phyloP scores from a whole-genome alignment of 2,329 filamentous ascomycete species.

The Colletotrichum scovillei region DNA sequence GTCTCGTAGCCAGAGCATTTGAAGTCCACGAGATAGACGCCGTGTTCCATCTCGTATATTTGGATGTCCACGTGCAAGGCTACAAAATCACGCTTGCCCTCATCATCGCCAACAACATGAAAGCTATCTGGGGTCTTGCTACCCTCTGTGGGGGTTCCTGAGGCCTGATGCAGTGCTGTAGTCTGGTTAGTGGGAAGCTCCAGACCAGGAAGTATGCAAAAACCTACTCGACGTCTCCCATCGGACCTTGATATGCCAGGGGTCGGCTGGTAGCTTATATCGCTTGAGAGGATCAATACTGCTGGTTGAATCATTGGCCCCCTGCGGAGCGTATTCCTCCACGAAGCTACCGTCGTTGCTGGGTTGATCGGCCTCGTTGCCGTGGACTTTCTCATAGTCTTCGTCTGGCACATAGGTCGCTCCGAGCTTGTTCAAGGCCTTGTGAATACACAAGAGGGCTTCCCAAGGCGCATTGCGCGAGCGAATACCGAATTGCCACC shows the following conservation, averaged over 20 bases:
- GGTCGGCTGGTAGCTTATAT: conserved; percentile 90
- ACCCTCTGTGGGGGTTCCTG: conserved; percentile 32
- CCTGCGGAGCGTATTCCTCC: conserved; percentile 50
- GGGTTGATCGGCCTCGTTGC: conserved; percentile 53
- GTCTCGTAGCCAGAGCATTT: conserved; percentile 98
- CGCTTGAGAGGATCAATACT: conserved; percentile 67
- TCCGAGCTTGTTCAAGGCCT: conserved; percentile 86
- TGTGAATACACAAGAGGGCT: conserved; percentile 94
- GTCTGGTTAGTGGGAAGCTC: conserved; percentile 6
- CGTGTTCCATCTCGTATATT: conserved; percentile 91
- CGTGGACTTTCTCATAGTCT: conserved; percentile 62
- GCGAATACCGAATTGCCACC: conserved; percentile 98
- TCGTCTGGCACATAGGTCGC: conserved; percentile 86
- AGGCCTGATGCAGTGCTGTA: conserved; percentile 54
- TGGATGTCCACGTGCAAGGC: conserved; percentile 97
- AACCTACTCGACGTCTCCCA: conserved; percentile 86
- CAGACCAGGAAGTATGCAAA: conserved; percentile 50
- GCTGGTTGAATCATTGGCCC: conserved; percentile 49
- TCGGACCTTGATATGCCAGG: conserved; percentile 93
- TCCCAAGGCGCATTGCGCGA: conserved; percentile 95
- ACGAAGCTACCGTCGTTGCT: conserved; percentile 55
- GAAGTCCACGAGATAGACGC: conserved; percentile 97
- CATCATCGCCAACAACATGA: conserved; percentile 53
- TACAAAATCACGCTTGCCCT: conserved; percentile 72
- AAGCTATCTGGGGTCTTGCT: conserved; percentile 47